Conservation (phyloP, 257 asterid species). For the Fraxinus excelsior region DNA sequence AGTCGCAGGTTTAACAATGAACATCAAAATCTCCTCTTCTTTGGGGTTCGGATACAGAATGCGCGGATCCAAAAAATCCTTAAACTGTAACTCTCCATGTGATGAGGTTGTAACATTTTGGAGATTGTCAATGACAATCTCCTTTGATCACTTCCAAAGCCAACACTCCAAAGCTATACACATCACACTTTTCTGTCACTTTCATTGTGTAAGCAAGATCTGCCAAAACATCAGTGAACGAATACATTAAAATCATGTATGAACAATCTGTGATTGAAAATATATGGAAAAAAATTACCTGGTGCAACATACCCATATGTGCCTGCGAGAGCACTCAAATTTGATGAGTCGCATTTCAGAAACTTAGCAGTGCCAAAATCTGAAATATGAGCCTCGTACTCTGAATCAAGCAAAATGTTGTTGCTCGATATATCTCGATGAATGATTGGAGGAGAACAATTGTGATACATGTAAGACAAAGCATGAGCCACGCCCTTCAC, state of each 20-base stretch:
- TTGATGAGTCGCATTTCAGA: neutral
- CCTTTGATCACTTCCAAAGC: conserved; percentile 26
- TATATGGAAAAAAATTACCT: neutral
- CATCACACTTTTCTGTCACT: conserved; percentile 24
- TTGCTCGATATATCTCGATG: conserved; percentile 2
- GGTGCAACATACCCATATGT: too few species aligned
- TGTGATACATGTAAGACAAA: conserved; percentile 3
- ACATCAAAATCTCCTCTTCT: neutral
- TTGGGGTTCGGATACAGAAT: neutral
- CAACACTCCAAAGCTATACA: conserved; percentile 26
- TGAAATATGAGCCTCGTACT: neutral
- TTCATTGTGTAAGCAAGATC: conserved; percentile 26
- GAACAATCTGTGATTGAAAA: too few species aligned
- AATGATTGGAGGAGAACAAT: conserved; percentile 13
- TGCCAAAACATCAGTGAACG: neutral
- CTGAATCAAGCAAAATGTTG: conserved; percentile 21
- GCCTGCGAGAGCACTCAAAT: too few species aligned
- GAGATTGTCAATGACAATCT: neutral
- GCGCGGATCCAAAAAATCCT: neutral
- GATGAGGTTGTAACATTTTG: neutral
- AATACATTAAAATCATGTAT: neutral
- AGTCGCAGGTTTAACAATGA: neutral
- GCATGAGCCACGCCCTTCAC: neutral
- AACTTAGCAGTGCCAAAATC: neutral
- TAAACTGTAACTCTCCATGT: neutral